These are phyloP conservation scores for Monosporascus sp. DNA, from an alignment of 2,329 filamentous ascomycete species.

Conservation along the genomic window DNA sequence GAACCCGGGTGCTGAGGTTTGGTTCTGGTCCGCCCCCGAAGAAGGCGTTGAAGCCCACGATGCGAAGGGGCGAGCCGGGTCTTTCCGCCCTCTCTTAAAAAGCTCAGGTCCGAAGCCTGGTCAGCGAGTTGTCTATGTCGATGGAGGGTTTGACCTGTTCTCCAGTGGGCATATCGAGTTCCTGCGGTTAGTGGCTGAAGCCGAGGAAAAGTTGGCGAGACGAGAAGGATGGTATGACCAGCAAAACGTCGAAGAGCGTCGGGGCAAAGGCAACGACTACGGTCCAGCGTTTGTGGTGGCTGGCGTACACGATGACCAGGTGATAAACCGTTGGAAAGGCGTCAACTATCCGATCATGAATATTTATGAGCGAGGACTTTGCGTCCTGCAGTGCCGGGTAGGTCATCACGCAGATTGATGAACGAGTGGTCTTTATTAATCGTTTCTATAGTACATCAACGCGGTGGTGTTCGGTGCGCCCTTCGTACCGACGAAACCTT, in stretches of 20 bases:
- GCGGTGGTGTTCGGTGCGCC: conserved; percentile 86
- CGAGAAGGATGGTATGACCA: conserved; percentile 70
- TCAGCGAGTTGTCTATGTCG: conserved; percentile 88
- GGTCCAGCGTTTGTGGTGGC: conserved; percentile 82
- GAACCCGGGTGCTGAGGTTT: conserved; percentile 75
- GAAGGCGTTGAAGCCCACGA: conserved; percentile 33
- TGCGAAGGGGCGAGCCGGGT: conserved; percentile 54
- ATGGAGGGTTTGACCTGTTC: conserved; percentile 95
- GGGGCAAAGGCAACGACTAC: conserved; percentile 67
- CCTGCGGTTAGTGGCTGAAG: conserved; percentile 67
- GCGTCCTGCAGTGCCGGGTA: conserved; percentile 90
- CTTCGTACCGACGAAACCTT: conserved; percentile 75
- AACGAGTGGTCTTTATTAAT: conserved; percentile 9
- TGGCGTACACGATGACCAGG: conserved; percentile 88
- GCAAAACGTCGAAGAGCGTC: conserved; percentile 56
- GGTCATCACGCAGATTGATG: conserved; percentile 19
- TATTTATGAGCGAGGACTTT: conserved; percentile 91
- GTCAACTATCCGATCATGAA: conserved; percentile 99
- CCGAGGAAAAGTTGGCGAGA: conserved; percentile 65
- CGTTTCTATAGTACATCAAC: conserved; percentile 65
- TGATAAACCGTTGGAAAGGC: conserved; percentile 95
- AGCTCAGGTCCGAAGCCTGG: conserved; percentile 69
- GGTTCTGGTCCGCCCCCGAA: conserved; percentile 66
- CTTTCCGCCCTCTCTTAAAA: conserved; percentile 62
- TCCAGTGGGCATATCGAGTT: conserved; percentile 97